These are phyloP conservation scores for Coniferiporia sulphurascens DNA, from an alignment of 1,284 basidiomycete genomes.

Conservation along the genomic window DNA sequence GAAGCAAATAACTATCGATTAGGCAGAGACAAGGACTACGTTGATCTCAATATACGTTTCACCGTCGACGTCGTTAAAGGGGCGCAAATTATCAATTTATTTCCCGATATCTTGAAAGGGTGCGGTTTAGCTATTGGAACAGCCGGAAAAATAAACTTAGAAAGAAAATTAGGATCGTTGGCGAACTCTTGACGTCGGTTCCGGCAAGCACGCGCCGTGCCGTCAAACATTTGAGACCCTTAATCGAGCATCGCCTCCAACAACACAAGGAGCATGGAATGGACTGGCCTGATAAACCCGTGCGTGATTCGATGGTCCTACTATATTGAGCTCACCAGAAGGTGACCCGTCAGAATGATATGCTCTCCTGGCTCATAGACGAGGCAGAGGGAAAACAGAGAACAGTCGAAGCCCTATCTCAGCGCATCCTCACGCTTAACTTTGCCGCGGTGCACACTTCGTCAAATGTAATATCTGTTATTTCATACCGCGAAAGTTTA, in stretches of 20 bases:
- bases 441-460: constrained; percentile 39
- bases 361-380: constrained; percentile 43
- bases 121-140: background rate
- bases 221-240: constrained; percentile 21
- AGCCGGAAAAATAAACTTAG: background rate
- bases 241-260: constrained; percentile 23
- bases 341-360: constrained; percentile 29
- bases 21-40: constrained; percentile 13
- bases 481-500: constrained; percentile 11
- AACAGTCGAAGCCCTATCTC: constrained; percentile 27
- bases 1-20: background rate
- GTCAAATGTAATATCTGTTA: constrained; percentile 13
- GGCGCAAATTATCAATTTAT: constrained; percentile 7
- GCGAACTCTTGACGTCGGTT: constrained; percentile 16
- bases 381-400: constrained; percentile 28
- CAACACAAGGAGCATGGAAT: constrained; percentile 22
- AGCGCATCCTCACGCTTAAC: constrained; percentile 31
- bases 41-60: constrained; percentile 3
- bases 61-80: constrained; percentile 4
- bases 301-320: constrained; percentile 31
- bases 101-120: constrained; percentile 8
- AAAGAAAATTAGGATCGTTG: constrained; percentile 18
- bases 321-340: constrained; percentile 13
- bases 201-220: constrained; percentile 11
- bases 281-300: constrained; percentile 25